phyloP scores from a whole-genome alignment of 495 filamentous ascomycete genomes.

The Amorphotheca resinae region DNA sequence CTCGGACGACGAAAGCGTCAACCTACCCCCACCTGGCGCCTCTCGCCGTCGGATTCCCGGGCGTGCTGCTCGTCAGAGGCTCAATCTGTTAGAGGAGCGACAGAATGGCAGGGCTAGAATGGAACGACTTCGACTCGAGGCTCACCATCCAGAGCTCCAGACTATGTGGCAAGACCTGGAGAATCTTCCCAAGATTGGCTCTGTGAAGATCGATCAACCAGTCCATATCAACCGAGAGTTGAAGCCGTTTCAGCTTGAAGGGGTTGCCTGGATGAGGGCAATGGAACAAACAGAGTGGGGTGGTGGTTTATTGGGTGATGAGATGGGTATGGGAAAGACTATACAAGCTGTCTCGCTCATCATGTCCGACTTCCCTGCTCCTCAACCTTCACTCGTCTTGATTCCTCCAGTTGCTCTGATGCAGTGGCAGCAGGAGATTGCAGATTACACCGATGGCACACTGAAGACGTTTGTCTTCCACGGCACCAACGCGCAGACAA shows the following conservation, averaged over 20 bases:
- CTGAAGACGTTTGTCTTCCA: slow-evolving; percentile 84
- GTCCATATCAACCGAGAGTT: slow-evolving; percentile 63
- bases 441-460: slow-evolving; percentile 78
- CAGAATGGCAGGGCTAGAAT: slow-evolving; percentile 13
- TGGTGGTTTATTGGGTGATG: slow-evolving; percentile 84
- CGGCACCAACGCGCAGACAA: slow-evolving; percentile 70
- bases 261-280: slow-evolving; percentile 80
- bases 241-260: slow-evolving; percentile 88
- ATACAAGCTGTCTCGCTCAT: slow-evolving; percentile 94
- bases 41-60: neutral
- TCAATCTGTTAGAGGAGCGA: slow-evolving; percentile 15
- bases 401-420: slow-evolving; percentile 92
- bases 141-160: slow-evolving; percentile 59
- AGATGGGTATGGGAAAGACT: slow-evolving; percentile 98
- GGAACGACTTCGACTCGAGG: slow-evolving; percentile 47
- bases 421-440: slow-evolving; percentile 93
- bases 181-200: slow-evolving; percentile 49
- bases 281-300: slow-evolving; percentile 79
- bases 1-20: slow-evolving; percentile 1
- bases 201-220: slow-evolving; percentile 62
- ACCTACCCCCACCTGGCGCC: slow-evolving; percentile 1
- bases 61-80: slow-evolving; percentile 20
- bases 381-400: slow-evolving; percentile 71
- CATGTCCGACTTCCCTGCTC: slow-evolving; percentile 89
- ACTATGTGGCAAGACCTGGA: slow-evolving; percentile 78